Evolutionary conservation across 169 alveolate species (phyloP).

Genomic region (Babesia divergens): DNA sequence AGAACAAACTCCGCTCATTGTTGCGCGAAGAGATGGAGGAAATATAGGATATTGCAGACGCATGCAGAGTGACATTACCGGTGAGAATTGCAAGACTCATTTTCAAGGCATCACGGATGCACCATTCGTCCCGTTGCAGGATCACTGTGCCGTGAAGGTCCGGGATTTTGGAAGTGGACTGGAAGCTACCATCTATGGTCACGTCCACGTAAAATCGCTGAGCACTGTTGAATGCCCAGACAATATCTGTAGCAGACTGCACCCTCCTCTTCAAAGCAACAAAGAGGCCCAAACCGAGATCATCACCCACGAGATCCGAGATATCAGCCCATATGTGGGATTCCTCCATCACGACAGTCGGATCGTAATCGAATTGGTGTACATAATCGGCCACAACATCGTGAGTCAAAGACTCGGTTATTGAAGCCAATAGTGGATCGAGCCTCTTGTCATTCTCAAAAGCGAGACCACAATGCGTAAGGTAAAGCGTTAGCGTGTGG

Average conservation of each 20-base stretch:
- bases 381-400: not conserved
- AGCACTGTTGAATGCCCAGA: slow-evolving; percentile 21
- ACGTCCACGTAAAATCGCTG: slow-evolving; percentile 8
- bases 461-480: slow-evolving; percentile 3
- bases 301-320: not conserved
- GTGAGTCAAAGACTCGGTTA: not conserved
- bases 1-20: slow-evolving; percentile 22
- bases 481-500: not conserved
- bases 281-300: not conserved
- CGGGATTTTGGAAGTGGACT: not conserved
- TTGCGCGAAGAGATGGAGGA: not conserved
- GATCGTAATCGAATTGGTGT: not conserved
- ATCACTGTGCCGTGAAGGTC: slow-evolving; percentile 2
- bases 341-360: not conserved
- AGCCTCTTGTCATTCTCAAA: not conserved
- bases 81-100: not conserved
- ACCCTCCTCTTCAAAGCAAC: not conserved
- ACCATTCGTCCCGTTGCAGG: not conserved
- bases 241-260: slow-evolving; percentile 8
- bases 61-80: not conserved
- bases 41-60: slow-evolving; percentile 14
- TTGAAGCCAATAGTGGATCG: not conserved
- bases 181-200: not conserved
- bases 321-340: slow-evolving; percentile 4
- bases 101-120: slow-evolving; percentile 17